A percentile compares a stretch with the other conserved stretches of the same genome.
Conservation (phyloP, 495 filamentous ascomycete species). For the Beverwykella pulmonaria region DNA sequence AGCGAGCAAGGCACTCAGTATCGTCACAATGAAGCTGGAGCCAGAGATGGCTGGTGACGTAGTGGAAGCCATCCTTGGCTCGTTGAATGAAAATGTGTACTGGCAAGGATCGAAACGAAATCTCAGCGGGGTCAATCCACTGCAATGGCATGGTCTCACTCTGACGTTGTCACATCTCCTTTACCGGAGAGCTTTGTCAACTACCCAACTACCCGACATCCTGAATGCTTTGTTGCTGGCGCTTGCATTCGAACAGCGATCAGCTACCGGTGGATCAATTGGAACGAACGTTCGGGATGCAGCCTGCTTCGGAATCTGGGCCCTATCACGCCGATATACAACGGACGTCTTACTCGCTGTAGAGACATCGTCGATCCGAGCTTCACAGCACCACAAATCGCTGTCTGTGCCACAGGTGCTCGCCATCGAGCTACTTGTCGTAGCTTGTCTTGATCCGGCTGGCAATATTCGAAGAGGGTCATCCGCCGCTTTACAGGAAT, state of each 20-base stretch:
- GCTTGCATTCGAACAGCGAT: conserved; percentile 82
- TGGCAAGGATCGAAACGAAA: conserved; percentile 62
- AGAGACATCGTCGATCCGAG: conserved; percentile 39
- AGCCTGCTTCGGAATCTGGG: conserved; percentile 94
- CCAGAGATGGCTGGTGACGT: conserved; percentile 79
- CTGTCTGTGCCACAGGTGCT: conserved; percentile 70
- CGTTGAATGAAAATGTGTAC: conserved; percentile 76
- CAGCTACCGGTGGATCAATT: conserved; percentile 75
- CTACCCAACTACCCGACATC: conserved; percentile 66
- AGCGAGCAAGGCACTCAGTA: conserved; percentile 87
- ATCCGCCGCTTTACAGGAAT: conserved; percentile 90
- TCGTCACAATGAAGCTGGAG: conserved; percentile 77
- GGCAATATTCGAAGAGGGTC: conserved; percentile 91
- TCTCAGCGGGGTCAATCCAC: conserved; percentile 71
- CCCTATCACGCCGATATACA: conserved; percentile 81
- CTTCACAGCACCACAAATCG: conserved; percentile 10
- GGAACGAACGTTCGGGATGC: conserved; percentile 96
- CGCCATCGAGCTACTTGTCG: conserved; percentile 74
- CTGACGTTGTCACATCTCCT: conserved; percentile 84
- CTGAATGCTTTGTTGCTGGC: conserved; percentile 71
- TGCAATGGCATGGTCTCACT: conserved; percentile 89
- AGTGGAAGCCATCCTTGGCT: conserved; percentile 78
- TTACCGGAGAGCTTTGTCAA: conserved; percentile 73
- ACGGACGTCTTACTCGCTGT: conserved; percentile 74
- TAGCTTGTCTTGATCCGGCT: conserved; percentile 83